Evolutionary conservation across 2,329 filamentous ascomycete genomes (phyloP), one percentile per base, ranked within the genome.

Genomic region (Aspergillus fumigatiaffinis): DNA sequence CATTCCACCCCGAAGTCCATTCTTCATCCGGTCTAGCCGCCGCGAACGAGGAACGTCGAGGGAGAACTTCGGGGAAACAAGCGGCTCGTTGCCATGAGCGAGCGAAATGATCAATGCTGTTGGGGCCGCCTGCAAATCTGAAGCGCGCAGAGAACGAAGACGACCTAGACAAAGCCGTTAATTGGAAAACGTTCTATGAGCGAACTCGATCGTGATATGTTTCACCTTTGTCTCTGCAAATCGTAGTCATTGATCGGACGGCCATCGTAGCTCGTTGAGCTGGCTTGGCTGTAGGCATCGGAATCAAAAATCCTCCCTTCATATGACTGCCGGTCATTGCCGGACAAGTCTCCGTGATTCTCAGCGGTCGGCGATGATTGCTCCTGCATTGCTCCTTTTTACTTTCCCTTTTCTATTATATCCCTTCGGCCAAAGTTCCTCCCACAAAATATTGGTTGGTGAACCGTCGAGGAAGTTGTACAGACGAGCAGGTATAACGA

Each of bases 41-140:
- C 53, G 90, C 80, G 70, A 96, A 91, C 35, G 90, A 88, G 14
- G 87, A 86, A 17, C 87, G 85, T 55, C 90, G 87, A 4, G 91
- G 91, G 35, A 94, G 87, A 64, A 96, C 90, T 73, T 97, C 92
- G 62, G 86, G 84, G 74, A 97, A 97, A 56, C 84, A 88, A 26
- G 92, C 91, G 41, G 93, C 93, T 71, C 93, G 87, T 75, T 93
- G 91, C 89, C 92, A 96, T 66, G 91, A 96, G 59, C 89, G 85
- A 48, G 92, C 90, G 71, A 97, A 97, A 68, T 92, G 96, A 69
- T 94, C 88, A 67, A 97, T 89, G 74, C 90, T 95, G 79, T 97
- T 97, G 60, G 92, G 88, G 52, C 93, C 93, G 62, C 93, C 94
- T 50, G 90, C 87, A 59, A 96, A 87, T 63, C 76, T 68, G 29